These are phyloP conservation scores for Pseudogymnoascus sp. DNA, from an alignment of 2,329 filamentous ascomycete species.

Conservation along the genomic window DNA sequence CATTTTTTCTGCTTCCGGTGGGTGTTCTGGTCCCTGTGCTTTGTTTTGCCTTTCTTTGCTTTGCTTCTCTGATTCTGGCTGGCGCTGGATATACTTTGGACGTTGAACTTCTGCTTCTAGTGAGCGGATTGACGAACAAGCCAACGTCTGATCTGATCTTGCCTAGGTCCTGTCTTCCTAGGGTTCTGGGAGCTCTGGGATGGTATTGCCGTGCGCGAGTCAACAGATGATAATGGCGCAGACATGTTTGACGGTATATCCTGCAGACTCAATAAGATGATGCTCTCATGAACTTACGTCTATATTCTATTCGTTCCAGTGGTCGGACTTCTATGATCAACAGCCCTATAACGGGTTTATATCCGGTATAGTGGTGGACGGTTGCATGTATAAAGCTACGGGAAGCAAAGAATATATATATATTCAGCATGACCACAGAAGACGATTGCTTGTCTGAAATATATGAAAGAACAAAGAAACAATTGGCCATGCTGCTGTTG, in stretches of 20 bases:
- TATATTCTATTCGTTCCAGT: background rate
- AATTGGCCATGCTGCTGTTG: background rate
- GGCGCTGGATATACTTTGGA: background rate
- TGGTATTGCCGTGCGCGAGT: background rate
- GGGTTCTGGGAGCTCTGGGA: background rate
- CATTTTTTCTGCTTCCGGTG: background rate
- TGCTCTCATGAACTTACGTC: background rate
- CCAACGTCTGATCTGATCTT: background rate
- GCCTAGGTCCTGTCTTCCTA: background rate
- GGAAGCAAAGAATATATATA: background rate
- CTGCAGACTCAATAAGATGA: background rate
- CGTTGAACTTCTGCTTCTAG: background rate
- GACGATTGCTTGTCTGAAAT: background rate
- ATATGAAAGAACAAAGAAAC: background rate
- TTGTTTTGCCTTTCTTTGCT: background rate
- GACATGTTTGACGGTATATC: background rate
- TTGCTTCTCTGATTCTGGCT: background rate
- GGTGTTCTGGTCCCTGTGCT: background rate
- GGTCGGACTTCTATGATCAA: background rate
- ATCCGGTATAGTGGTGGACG: background rate
- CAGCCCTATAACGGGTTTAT: background rate
- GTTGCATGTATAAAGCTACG: background rate
- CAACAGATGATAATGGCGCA: background rate
- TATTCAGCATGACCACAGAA: background rate
- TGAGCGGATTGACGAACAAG: background rate